Evolutionary conservation across 2,329 filamentous ascomycete species (phyloP), one percentile per base, ranked within the genome.

Genomic region (Pyrenophora graminea): DNA sequence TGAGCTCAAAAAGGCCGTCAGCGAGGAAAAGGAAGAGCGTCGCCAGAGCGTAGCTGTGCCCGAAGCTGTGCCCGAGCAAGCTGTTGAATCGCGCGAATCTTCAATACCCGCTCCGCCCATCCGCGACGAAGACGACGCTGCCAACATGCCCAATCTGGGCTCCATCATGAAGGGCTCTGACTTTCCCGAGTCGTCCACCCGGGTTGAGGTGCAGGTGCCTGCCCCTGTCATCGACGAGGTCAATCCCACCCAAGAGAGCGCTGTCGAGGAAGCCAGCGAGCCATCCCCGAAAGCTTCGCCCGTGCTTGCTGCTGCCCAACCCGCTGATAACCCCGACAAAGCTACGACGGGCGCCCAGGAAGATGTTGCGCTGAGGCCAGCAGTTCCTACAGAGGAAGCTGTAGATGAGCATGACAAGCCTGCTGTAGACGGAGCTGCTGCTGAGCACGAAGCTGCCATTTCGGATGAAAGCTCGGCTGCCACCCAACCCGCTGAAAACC

Each of bases 321-420:
- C 54, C 39, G 51, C 55, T 4, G 70, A 68, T 10, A 77, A 77
- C 39, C 75, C 74, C 19, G 77, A 80, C 62, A 79, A 79, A 64
- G 63, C 62, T 48, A 68, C 68, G 8, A 74, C 75, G 17, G 74
- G 66, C 30, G 77, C 63, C 2, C 71, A 78, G 61, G 78, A 79
- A 43, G 67, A 74, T 10, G 70, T 63, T 9, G 54, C 63, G 7
- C 66, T 76, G 64, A 75, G 74, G 61, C 74, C 76, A 5, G 70
- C 73, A 27, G 70, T 75, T 32, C 68, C 71, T 4, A 73, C 72
- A 34, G 58, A 62, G 8, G 61, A 56, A 36, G 45, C 58, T 40
- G 72, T 73, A 32, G 69, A 76, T 8, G 71, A 74, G 36, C 72
- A 70, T 31, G 73, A 40, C 30, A 32, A 36, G 19, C 23, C 38